Conservation (phyloP, 2,329 filamentous ascomycete species). For the Sphaceloma murrayae region DNA sequence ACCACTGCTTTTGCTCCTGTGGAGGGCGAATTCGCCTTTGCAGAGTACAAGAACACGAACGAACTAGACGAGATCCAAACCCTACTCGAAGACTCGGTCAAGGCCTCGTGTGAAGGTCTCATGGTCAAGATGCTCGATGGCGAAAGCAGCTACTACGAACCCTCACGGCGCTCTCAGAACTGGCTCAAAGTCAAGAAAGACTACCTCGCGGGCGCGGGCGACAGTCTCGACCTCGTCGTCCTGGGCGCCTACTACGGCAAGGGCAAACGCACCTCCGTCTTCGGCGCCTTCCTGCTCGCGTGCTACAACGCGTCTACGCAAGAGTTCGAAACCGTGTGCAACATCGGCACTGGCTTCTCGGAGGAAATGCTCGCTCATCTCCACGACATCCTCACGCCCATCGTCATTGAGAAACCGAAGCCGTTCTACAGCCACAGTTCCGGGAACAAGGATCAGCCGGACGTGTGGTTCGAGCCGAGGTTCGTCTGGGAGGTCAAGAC, state of each 20-base stretch:
- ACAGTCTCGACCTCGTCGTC: conserved; percentile 93
- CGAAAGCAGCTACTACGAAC: conserved; percentile 85
- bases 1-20: conserved; percentile 61
- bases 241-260: conserved; percentile 88
- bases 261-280: conserved; percentile 90
- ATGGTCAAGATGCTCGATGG: conserved; percentile 99
- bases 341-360: conserved; percentile 94
- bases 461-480: conserved; percentile 95
- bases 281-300: conserved; percentile 89
- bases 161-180: conserved; percentile 89
- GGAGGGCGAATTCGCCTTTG: conserved; percentile 87
- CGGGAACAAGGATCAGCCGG: conserved; percentile 84
- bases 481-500: conserved; percentile 98
- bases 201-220: conserved; percentile 85
- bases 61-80: conserved; percentile 89
- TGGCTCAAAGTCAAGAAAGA: conserved; percentile 99
- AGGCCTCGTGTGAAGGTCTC: conserved; percentile 88
- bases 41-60: conserved; percentile 74
- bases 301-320: conserved; percentile 79
- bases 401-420: conserved; percentile 81
- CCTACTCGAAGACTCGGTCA: conserved; percentile 88
- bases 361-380: conserved; percentile 88
- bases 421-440: conserved; percentile 85
- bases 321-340: conserved; percentile 90
- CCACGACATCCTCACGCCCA: conserved; percentile 61